Evolutionary conservation across 2,329 filamentous ascomycete genomes (phyloP).

Genomic region (Colletotrichum sp.): DNA sequence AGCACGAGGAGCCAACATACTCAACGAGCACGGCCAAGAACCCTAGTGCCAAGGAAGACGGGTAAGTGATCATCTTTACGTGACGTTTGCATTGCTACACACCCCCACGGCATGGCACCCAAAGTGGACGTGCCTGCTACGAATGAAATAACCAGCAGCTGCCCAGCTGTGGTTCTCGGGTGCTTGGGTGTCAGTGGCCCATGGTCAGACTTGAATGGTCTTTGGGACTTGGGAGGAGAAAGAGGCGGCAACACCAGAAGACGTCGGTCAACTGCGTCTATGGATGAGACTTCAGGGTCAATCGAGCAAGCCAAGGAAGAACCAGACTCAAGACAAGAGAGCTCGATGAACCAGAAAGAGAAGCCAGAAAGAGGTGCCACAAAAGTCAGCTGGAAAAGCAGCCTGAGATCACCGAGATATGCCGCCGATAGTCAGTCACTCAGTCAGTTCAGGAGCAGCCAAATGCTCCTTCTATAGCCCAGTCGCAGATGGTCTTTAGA

Average conservation of each 20-base stretch:
- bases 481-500: constrained; percentile 51
- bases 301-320: constrained; percentile 17
- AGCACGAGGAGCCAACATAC: constrained; percentile 36
- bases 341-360: constrained; percentile 7
- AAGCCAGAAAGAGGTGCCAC: constrained; percentile 20
- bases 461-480: constrained; percentile 48
- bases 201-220: constrained; percentile 7
- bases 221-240: constrained; percentile 12
- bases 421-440: constrained; percentile 23
- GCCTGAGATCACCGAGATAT: constrained; percentile 22
- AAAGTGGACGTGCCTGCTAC: not conserved
- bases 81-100: constrained; percentile 7
- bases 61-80: constrained; percentile 65
- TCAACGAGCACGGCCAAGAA: constrained; percentile 44
- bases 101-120: not conserved
- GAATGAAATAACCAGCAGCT: constrained; percentile 8
- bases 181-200: not conserved
- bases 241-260: constrained; percentile 6
- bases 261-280: not conserved
- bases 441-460: constrained; percentile 19
- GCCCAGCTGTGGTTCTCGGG: constrained; percentile 3
- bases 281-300: constrained; percentile 13
- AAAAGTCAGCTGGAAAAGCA: constrained; percentile 21
- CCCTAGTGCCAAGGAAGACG: constrained; percentile 84
- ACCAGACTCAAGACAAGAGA: not conserved